Base-by-base conservation (phyloP, 352 stramenopile genomes). In the Globisporangium middletonii region DNA sequence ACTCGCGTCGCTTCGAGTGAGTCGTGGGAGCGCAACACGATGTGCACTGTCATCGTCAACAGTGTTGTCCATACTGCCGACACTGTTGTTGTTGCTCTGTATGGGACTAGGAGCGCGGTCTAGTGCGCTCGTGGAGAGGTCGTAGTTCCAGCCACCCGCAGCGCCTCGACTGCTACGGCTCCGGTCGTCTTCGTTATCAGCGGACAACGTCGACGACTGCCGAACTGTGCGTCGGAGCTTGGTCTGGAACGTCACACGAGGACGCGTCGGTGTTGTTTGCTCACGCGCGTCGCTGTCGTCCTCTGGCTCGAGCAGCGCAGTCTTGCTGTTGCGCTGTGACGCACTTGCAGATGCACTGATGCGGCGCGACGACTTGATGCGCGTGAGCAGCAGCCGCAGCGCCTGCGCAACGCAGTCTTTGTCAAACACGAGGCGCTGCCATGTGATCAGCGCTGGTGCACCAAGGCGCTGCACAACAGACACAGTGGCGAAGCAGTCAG, bases 391-490 rank as follows among this genome's bases (percentile, higher is more conserved):
- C 19, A 88, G 51, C 2, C 75, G 73, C 50, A 85, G 81, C 23
- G 78, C 75, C 52, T 86, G 73, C 0, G 60, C 62, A 27, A 73
- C 86, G 51, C 78, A 88, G n/a, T 86, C 78, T 15, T 75, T 75
- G 55, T 86, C 78, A 55, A 82, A 88, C 15, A 88, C 60, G 23
- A 88, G 61, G 52, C 79, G 83, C 42, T 86, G 78, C 78, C 78
- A 88, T 13, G 78, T 75, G 50, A 86, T 67, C 57, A 86, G 59
- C 15, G 75, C 44, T 30, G 75, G 73, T 2, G 75, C 74, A 23
- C 78, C 77, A 43, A n/a, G 38, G 38, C 11, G 38, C 12, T n/a
- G n/a, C n/a, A n/a, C n/a, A 43, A 18, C 15, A 18, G 11, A 43
- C 3, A 43, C 13, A 11, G 35, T 41, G 9, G 9, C 8, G 9